phyloP scores from a whole-genome alignment of 1,284 basidiomycete species.

The Cryptococcus sp. region DNA sequence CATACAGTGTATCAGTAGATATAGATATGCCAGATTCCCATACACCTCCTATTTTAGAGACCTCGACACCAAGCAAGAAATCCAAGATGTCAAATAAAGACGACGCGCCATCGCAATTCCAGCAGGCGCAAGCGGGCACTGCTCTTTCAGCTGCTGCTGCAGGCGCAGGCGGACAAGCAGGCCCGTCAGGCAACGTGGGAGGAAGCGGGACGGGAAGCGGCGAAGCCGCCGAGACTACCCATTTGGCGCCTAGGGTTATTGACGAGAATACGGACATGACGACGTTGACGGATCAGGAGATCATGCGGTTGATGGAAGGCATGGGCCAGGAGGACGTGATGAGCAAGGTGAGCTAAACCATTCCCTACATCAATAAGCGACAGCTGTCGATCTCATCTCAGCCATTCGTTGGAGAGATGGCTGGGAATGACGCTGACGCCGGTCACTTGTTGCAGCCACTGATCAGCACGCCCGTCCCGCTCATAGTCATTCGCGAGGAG shows the following conservation, averaged over 20 bases:
- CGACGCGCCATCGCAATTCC: too few species aligned
- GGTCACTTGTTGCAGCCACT: conserved; percentile 41
- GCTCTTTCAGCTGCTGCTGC: too few species aligned
- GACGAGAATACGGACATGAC: conserved; percentile 50
- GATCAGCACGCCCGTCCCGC: conserved; percentile 50
- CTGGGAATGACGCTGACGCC: neutral
- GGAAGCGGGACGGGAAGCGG: too few species aligned
- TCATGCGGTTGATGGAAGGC: conserved; percentile 48
- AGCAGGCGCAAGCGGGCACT: too few species aligned
- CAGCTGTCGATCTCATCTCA: neutral
- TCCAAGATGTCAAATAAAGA: too few species aligned
- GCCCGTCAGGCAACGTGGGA: too few species aligned
- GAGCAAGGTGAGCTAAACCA: conserved; percentile 31
- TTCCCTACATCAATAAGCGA: neutral
- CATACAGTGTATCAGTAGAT: too few species aligned
- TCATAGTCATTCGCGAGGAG: conserved; percentile 56
- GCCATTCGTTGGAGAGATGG: neutral
- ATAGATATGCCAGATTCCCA: too few species aligned
- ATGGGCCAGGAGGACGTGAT: conserved; percentile 41
- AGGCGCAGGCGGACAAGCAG: too few species aligned
- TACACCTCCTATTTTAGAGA: too few species aligned
- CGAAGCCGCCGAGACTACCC: too few species aligned
- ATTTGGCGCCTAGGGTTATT: conserved; percentile 34
- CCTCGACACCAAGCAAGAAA: too few species aligned
- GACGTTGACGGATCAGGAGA: conserved; percentile 52